Conservation (phyloP, 129 eudicot species). For the Centrapalus pauciflorus region DNA sequence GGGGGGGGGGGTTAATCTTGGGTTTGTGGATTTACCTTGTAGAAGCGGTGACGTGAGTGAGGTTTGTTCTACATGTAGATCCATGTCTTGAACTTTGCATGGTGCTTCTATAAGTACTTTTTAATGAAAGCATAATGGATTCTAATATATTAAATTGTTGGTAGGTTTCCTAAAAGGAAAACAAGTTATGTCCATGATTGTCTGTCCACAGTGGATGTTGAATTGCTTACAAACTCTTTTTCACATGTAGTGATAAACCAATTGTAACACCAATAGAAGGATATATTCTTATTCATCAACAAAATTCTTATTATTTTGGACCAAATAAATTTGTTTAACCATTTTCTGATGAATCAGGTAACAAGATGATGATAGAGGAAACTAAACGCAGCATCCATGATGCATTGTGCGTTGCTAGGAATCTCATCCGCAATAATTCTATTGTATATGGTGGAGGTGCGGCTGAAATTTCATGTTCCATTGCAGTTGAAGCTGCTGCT, state of each 20-base stretch:
- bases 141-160: no score
- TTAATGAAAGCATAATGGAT: no score
- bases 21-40: no score
- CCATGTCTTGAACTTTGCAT: no score
- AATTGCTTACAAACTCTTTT: neutral
- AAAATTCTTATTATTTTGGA: neutral
- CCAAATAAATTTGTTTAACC: neutral
- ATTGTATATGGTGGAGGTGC: constrained; percentile 98
- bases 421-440: constrained; percentile 91
- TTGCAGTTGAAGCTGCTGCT: constrained; percentile 99
- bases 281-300: neutral
- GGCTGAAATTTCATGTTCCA: constrained; percentile 92
- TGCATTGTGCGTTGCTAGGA: constrained; percentile 95
- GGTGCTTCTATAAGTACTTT: no score
- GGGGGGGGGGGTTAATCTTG: no score
- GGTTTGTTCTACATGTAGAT: no score
- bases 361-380: constrained; percentile 99
- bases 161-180: no score
- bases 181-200: no score
- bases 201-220: no score
- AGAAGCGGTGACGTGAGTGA: no score
- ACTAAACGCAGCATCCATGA: constrained; percentile 96
- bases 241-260: neutral
- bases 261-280: neutral
- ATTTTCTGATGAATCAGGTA: constrained; percentile 44